phyloP scores from a whole-genome alignment of 768 basidiomycete species.

The Favolaschia claudopus region DNA sequence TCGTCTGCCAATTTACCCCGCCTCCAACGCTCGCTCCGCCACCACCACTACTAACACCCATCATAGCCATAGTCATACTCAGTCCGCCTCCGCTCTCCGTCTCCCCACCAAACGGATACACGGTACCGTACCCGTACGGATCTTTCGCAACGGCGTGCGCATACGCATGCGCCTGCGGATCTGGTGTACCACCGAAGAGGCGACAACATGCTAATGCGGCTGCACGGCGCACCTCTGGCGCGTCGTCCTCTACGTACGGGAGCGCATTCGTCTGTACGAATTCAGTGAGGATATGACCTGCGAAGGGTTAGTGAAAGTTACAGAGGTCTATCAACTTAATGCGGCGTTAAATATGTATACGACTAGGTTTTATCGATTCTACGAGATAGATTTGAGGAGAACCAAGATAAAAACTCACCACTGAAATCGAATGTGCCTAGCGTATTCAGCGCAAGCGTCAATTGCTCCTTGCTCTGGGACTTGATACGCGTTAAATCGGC shows the following conservation, averaged over 20 bases:
- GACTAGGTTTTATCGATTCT: no score
- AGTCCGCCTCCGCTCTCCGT: background rate
- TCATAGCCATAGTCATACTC: background rate
- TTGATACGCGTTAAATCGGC: slow-evolving; percentile 25
- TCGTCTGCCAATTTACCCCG: slow-evolving; percentile 86
- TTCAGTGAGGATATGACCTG: slow-evolving; percentile 93
- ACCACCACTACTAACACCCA: background rate
- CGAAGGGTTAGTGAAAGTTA: background rate
- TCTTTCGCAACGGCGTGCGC: background rate
- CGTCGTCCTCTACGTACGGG: slow-evolving; percentile 94
- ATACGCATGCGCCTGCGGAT: background rate
- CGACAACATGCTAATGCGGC: slow-evolving; percentile 93
- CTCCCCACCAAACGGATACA: background rate
- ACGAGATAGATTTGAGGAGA: background rate
- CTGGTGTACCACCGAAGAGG: slow-evolving; percentile 76
- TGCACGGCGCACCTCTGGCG: slow-evolving; percentile 84
- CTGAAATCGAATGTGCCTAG: slow-evolving; percentile 95
- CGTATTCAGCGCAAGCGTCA: slow-evolving; percentile 86
- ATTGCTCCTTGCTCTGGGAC: slow-evolving; percentile 54
- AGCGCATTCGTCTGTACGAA: slow-evolving; percentile 92
- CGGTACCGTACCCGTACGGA: background rate
- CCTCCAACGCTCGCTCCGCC: background rate
- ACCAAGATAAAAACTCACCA: slow-evolving; percentile 53
- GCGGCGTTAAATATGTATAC: no score
- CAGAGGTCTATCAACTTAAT: no score